phyloP scores from a whole-genome alignment of 805 yeast species.

The Yarrowia deformans region DNA sequence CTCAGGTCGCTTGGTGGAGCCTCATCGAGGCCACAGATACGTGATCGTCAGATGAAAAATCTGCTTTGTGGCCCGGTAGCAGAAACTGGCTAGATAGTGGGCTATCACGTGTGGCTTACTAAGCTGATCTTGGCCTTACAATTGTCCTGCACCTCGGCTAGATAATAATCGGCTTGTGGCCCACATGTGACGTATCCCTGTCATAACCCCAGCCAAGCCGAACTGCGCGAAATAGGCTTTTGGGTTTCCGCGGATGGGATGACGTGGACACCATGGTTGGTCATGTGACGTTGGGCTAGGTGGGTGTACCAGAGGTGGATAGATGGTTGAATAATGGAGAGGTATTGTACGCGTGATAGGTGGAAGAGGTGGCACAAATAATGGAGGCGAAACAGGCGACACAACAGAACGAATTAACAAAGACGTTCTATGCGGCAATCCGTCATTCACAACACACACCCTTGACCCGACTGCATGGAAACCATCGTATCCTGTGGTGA shows the following conservation, averaged over 20 bases:
- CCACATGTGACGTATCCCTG: slow-evolving; percentile 29
- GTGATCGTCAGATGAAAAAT: slow-evolving; percentile 21
- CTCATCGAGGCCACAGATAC: slow-evolving; percentile 38
- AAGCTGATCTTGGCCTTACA: no score
- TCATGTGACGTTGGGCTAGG: not conserved
- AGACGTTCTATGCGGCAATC: no score
- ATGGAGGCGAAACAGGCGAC: no score
- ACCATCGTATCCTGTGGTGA: not conserved
- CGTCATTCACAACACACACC: not conserved
- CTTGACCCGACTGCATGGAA: not conserved
- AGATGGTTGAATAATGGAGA: not conserved
- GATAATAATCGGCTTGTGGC: not conserved
- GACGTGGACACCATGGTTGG: slow-evolving; percentile 14
- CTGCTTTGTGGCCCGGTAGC: not conserved
- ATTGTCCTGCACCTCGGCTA: not conserved
- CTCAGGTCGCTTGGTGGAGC: slow-evolving; percentile 36
- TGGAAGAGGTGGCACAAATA: no score
- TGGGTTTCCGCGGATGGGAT: slow-evolving; percentile 29
- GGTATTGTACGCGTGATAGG: no score
- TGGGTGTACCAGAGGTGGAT: not conserved
- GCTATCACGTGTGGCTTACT: no score
- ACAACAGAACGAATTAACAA: no score
- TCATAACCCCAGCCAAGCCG: slow-evolving; percentile 30
- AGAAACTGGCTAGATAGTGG: no score
- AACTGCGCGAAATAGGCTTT: not conserved